Conservation (phyloP, 2,329 filamentous ascomycete species). For the Emericellopsis atlantica region DNA sequence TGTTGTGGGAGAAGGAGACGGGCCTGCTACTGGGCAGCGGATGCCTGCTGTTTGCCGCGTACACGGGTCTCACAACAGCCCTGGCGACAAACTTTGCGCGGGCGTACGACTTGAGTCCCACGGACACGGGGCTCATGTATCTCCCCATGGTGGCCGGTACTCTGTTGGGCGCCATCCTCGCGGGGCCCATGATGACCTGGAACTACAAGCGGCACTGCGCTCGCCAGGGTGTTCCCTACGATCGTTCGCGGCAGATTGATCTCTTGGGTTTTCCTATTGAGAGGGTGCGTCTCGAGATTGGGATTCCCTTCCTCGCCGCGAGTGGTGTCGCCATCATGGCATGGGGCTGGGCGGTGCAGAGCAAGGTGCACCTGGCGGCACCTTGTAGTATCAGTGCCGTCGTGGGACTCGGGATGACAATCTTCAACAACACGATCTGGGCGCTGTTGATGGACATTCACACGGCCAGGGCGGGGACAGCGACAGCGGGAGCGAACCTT, state of each 20-base stretch:
- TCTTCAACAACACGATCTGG: constrained; percentile 35
- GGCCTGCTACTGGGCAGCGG: constrained; percentile 30
- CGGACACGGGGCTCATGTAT: constrained; percentile 39
- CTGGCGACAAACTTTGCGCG: constrained; percentile 27
- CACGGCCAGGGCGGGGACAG: constrained; percentile 32
- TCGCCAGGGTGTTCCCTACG: constrained; percentile 32
- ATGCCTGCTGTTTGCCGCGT: constrained; percentile 25
- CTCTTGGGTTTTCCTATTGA: constrained; percentile 33
- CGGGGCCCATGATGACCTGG: constrained; percentile 48
- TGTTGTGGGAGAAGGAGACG: constrained; percentile 27
- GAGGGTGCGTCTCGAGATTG: constrained; percentile 26
- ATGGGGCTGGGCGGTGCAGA: constrained; percentile 41
- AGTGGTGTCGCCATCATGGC: constrained; percentile 29
- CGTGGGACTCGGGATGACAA: constrained; percentile 34
- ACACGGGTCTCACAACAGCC: constrained; percentile 32
- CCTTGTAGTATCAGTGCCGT: constrained; percentile 32
- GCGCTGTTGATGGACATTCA: constrained; percentile 43
- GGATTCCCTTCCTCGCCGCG: constrained; percentile 35
- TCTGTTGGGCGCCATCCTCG: constrained; percentile 28
- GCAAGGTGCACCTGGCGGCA: constrained; percentile 27
- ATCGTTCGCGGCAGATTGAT: constrained; percentile 25
- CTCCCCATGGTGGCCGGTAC: constrained; percentile 37
- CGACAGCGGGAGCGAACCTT: constrained; percentile 39
- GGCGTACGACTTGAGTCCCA: constrained; percentile 48
- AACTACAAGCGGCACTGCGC: constrained; percentile 51